phyloP scores from a whole-genome alignment of 2,329 filamentous ascomycete genomes.

The Xylaria sp. region DNA sequence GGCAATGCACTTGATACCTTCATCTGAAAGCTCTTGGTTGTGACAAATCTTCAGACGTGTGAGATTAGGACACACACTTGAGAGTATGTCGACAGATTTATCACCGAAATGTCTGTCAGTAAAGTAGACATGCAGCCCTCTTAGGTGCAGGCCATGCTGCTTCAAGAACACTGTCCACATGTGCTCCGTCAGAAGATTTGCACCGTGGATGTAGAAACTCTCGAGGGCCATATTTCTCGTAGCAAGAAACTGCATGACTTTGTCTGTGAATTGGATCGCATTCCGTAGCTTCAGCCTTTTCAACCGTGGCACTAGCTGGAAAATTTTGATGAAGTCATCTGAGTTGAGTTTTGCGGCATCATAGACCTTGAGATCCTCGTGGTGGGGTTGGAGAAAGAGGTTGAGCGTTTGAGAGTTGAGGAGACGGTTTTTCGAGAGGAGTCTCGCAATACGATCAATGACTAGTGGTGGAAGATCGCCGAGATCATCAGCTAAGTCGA shows the following conservation, averaged over 20 bases:
- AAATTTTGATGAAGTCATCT: conserved; percentile 83
- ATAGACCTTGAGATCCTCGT: conserved; percentile 65
- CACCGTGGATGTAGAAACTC: conserved; percentile 81
- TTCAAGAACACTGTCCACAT: conserved; percentile 79
- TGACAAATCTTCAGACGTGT: conserved; percentile 81
- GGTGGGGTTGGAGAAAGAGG: conserved; percentile 65
- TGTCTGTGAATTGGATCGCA: conserved; percentile 91
- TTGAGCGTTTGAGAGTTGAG: conserved; percentile 64
- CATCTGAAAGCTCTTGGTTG: conserved; percentile 77
- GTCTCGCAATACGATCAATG: conserved; percentile 68
- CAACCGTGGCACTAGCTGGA: conserved; percentile 77
- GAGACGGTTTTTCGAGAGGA: conserved; percentile 70
- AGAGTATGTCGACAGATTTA: conserved; percentile 71
- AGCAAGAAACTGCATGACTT: conserved; percentile 82
- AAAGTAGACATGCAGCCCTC: conserved; percentile 80
- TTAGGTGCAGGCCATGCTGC: conserved; percentile 72
- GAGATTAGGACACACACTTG: conserved; percentile 73
- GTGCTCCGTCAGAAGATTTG: conserved; percentile 82
- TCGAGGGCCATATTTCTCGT: conserved; percentile 76
- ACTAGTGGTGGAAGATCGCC: conserved; percentile 66
- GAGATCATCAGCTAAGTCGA: conserved; percentile 70
- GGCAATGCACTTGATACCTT: conserved; percentile 73
- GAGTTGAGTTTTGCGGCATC: conserved; percentile 73
- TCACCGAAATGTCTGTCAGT: conserved; percentile 86
- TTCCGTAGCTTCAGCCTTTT: conserved; percentile 80